Evolutionary conservation across 2,329 filamentous ascomycete genomes (phyloP).

Genomic region (Calonectria pauciramosa): DNA sequence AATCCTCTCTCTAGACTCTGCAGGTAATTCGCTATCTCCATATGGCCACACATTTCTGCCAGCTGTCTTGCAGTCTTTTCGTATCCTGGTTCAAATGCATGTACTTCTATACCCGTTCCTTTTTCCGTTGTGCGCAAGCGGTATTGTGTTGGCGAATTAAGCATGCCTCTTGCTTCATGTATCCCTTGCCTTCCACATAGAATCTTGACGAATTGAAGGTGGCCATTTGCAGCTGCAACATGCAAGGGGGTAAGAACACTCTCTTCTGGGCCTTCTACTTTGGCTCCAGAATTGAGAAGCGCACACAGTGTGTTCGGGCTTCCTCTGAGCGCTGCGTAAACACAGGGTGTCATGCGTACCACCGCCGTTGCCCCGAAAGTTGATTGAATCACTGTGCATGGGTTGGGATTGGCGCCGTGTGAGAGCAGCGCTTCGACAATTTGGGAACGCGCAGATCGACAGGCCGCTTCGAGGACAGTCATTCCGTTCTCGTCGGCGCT

Average conservation of each 20-base stretch:
- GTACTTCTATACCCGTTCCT: not conserved
- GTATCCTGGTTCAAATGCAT: not conserved
- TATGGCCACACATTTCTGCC: not conserved
- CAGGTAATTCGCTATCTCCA: not conserved
- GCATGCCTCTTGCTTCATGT: not conserved
- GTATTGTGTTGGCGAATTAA: not conserved
- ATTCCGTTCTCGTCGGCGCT: not conserved
- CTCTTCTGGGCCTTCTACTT: not conserved
- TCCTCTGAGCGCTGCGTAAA: not conserved
- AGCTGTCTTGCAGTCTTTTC: not conserved
- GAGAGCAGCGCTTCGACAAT: not conserved
- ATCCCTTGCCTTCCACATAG: not conserved
- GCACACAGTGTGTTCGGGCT: not conserved
- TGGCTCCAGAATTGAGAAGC: not conserved
- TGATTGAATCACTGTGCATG: not conserved
- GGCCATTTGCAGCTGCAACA: not conserved
- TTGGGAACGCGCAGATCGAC: not conserved
- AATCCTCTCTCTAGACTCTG: no score
- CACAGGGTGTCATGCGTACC: not conserved
- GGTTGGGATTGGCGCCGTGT: not conserved
- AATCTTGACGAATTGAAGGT: not conserved
- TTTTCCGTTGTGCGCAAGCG: not conserved
- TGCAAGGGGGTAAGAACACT: not conserved
- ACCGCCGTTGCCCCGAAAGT: not conserved
- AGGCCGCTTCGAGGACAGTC: not conserved